Evolutionary conservation across 148 eudicot genomes (phyloP), one percentile per base, ranked within the genome.

Genomic region (Vaccinium darrowii): DNA sequence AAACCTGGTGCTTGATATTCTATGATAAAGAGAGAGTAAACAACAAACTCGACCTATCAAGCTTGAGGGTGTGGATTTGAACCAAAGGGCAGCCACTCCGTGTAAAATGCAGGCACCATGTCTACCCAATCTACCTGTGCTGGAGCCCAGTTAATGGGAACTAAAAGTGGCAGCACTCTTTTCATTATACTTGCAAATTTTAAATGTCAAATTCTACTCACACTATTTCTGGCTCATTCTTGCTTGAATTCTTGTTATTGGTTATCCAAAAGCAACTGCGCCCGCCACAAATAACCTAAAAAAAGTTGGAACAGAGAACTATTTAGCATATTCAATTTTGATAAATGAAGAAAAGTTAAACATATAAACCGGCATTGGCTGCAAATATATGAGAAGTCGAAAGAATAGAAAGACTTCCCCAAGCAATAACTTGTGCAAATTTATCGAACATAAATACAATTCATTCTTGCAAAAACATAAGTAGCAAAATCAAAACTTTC

Each of bases 201-300:
- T 36, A 88, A 76, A 25, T 60, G 69, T 52, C 72, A 76, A n/a
- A 85, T 84, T 65, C 65, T 73, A 86, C 99, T 84, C 89, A 96
- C 99, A 90, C 57, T 88, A 96, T 95, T 83, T 90, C 91, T 52
- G 92, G 93, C 30, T 88, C 90, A 79, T 87, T 85, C 84, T 79
- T 80, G 85, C 89, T 87, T 52, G 97, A 92, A 4, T 88, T 88
- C 87, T 88, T 86, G 94, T 88, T 83, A 88, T 94, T 96, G 80
- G 91, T 92, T 86, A 96, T 87, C 87, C 86, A 73, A 87, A 96
- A 96, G 93, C 99, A 96, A 89, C 93, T 93, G 54, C 57, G 65
- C 76, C 98, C 95, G 78, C 91, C 96, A 85, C 99, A 96, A 80
- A 56, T 86, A 89, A 87, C 95, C 98, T 96, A 86, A 65, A 69